Percentiles rank a stretch among this genome's conserved stretches.
Evolutionary conservation across 2,329 filamentous ascomycete species (phyloP).

Genomic region (Rutstroemia sp.): DNA sequence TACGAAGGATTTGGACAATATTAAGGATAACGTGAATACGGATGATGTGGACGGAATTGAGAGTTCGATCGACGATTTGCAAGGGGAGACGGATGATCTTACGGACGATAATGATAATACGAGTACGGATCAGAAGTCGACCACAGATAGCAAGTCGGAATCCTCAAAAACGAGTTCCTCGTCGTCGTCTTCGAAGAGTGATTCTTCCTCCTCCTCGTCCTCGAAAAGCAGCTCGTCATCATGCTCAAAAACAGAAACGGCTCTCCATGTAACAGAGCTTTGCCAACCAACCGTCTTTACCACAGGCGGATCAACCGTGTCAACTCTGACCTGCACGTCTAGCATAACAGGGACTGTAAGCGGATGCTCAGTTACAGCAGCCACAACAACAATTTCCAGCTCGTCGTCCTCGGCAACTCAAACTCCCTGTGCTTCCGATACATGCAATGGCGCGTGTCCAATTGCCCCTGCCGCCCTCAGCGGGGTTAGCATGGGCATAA

Average conservation of each 20-base stretch:
- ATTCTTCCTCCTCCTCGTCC: not conserved
- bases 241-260: not conserved
- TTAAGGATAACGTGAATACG: not conserved
- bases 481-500: too few species aligned
- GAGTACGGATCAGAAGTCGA: not conserved
- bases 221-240: not conserved
- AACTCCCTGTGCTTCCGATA: not conserved
- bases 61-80: not conserved
- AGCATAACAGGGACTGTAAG: not conserved
- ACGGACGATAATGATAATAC: not conserved
- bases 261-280: not conserved
- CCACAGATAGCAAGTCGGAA: too few species aligned
- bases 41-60: not conserved
- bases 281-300: not conserved
- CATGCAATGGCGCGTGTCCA: not conserved
- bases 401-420: not conserved
- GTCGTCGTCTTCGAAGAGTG: not conserved
- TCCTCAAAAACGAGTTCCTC: too few species aligned
- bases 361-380: not conserved
- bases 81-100: not conserved
- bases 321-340: not conserved
- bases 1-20: not conserved
- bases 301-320: not conserved
- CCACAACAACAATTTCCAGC: not conserved
- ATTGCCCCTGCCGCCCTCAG: not conserved